These are phyloP conservation scores for Paecilomyces variotii DNA, from an alignment of 2,329 filamentous ascomycete species.

Conservation along the genomic window DNA sequence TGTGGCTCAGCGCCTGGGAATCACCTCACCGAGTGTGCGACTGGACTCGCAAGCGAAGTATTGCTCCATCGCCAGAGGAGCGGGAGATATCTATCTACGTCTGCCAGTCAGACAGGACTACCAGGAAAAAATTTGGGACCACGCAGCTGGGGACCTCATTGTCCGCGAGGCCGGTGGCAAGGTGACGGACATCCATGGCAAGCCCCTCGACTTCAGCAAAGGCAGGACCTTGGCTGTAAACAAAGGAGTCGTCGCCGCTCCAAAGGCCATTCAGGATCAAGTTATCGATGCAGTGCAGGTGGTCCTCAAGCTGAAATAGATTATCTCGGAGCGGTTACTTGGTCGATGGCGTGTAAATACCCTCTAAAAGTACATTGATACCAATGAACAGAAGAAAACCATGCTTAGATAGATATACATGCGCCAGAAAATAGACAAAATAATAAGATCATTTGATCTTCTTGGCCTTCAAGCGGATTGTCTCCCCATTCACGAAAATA, in stretches of 20 bases:
- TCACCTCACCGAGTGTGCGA: conserved; percentile 79
- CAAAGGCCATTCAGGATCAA: conserved; percentile 62
- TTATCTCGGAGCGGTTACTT: conserved; percentile 5
- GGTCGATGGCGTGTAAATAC: conserved; percentile 15
- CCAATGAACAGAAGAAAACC: conserved; percentile 15
- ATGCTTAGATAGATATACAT: conserved; percentile 19
- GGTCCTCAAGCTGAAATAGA: conserved; percentile 52
- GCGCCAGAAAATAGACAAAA: conserved; percentile 6
- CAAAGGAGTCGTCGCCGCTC: conserved; percentile 88
- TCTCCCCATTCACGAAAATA: conserved; percentile 96
- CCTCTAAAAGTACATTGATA: conserved; percentile 27
- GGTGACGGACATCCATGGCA: conserved; percentile 83
- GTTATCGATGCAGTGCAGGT: conserved; percentile 77
- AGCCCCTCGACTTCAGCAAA: conserved; percentile 73
- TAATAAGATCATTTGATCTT: conserved; percentile 66
- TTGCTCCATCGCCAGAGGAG: conserved; percentile 85
- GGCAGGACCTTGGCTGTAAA: conserved; percentile 83
- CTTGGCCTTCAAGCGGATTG: conserved; percentile 96
- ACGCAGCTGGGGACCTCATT: conserved; percentile 89
- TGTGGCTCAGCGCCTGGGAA: conserved; percentile 77
- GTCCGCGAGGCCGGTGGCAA: conserved; percentile 88
- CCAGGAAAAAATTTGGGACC: conserved; percentile 99
- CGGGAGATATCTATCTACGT: conserved; percentile 88
- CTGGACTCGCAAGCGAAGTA: conserved; percentile 99
- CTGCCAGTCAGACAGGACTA: conserved; percentile 80